Base-by-base conservation (phyloP, 2,329 filamentous ascomycete species). In the Phyllosticta citribraziliensis region DNA sequence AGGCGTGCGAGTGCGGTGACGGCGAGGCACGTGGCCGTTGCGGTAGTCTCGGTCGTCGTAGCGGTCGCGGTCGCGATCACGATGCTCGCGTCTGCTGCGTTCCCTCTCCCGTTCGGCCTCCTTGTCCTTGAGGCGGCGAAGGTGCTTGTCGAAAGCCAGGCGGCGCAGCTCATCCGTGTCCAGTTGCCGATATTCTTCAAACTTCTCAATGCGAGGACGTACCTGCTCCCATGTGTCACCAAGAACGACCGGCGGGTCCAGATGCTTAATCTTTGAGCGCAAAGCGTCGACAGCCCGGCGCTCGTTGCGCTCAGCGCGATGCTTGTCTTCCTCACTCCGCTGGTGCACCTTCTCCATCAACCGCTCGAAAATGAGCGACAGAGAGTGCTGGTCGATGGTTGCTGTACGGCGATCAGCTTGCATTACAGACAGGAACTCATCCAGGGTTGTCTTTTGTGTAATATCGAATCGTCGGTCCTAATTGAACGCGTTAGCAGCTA, bases 401-500 rank as follows among this genome's bases (percentile, higher is more conserved):
- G 89, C 86, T 80, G 91, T 96, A 72, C 91, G 90, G 70, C 86
- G 84, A 81, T 97, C 91, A 80, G 86, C 85, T 74, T 86, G 87
- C 82, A 97, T 86, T 68, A 94, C 80, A 70, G 83, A 80, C 72
- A 87, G 79, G 78, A 97, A 97, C 70, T 96, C 91, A 71, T 96
- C 88, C 74, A 95, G 86, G 55, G 89, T 87, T 69, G 92, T 97
- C 70, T 89, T 88, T 65, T 88, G 82, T 66, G 88, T 91, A 69
- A 97, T 85, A 75, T 97, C 92, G 81, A 91, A 96, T 70, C 87
- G 89, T 79, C 90, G 89, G 76, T 96, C 91, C 89, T 95, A 67
- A 24, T 47, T 25, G 24, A 55, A 24, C 24, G 27, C 30, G 58
- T 59, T 33, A 58, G 52, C 5, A 17, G 4, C 25, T 33, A 2